Evolutionary conservation across 129 eudicot species (phyloP).

Genomic region (Centaurea solstitialis): DNA sequence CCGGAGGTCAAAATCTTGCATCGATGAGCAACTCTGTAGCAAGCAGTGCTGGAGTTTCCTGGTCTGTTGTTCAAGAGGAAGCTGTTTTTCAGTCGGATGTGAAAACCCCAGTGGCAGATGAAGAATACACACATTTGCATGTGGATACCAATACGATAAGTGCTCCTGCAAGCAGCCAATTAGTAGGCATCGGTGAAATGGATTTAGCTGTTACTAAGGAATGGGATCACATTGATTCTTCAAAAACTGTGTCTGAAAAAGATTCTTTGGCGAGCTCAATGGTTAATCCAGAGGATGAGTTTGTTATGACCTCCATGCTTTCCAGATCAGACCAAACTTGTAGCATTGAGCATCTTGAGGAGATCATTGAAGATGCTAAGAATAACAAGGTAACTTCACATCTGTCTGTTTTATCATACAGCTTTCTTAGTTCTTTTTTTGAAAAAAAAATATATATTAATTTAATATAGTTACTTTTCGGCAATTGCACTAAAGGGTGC

Average conservation of each 20-base stretch:
- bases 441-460: not conserved
- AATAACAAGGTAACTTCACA: slow-evolving; percentile 58
- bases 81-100: slow-evolving; percentile 11
- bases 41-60: slow-evolving; percentile 6
- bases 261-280: slow-evolving; percentile 19
- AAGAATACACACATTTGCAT: slow-evolving; percentile 11
- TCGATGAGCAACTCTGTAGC: slow-evolving; percentile 8
- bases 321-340: slow-evolving; percentile 48
- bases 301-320: slow-evolving; percentile 27
- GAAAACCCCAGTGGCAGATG: slow-evolving; percentile 2
- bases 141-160: not conserved
- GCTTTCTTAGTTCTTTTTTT: not conserved
- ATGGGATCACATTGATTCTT: slow-evolving; percentile 18
- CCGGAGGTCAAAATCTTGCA: slow-evolving; percentile 23
- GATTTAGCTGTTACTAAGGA: slow-evolving; percentile 22
- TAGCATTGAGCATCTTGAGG: slow-evolving; percentile 58
- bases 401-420: not conserved
- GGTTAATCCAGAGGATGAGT: slow-evolving; percentile 39
- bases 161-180: slow-evolving; percentile 22
- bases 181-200: not conserved
- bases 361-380: slow-evolving; percentile 68
- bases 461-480: not conserved
- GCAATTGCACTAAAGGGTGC: not conserved
- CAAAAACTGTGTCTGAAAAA: slow-evolving; percentile 17
- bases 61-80: slow-evolving; percentile 1